Conservation (phyloP, 495 filamentous ascomycete genomes). For the Penicillium dipodomyicola region DNA sequence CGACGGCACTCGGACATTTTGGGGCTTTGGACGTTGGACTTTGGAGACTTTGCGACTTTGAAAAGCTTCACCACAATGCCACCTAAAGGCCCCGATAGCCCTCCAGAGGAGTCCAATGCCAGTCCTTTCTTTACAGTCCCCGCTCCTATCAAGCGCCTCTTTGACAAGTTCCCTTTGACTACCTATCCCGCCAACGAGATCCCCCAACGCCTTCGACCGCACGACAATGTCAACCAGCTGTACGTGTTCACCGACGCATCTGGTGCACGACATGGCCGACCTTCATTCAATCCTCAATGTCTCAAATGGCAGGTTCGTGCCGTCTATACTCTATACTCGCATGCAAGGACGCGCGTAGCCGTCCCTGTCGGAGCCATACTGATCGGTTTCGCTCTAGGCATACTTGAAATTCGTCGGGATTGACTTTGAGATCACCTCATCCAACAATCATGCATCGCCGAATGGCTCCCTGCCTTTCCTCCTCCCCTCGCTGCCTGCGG, state of each 20-base stretch:
- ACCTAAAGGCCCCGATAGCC: constrained; percentile 27
- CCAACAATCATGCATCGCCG: constrained; percentile 91
- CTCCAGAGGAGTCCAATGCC: constrained; percentile 24
- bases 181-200: constrained; percentile 77
- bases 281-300: constrained; percentile 90
- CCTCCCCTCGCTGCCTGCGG: constrained; percentile 50
- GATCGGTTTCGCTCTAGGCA: constrained; percentile 51
- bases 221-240: constrained; percentile 54
- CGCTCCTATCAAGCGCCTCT: constrained; percentile 71
- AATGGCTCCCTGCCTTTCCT: constrained; percentile 86
- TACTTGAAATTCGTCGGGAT: constrained; percentile 77
- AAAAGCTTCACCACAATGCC: constrained; percentile 31
- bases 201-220: constrained; percentile 59
- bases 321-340: background rate
- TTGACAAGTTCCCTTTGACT: constrained; percentile 75
- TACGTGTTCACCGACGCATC: constrained; percentile 73
- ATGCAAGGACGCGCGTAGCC: constrained; percentile 3
- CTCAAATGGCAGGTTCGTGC: constrained; percentile 89
- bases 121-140: constrained; percentile 64
- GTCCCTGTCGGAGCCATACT: background rate
- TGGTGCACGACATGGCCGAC: constrained; percentile 59
- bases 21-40: background rate
- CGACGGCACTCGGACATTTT: constrained; percentile 8
- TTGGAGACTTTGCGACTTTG: too few species aligned
- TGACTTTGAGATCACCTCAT: constrained; percentile 64